A percentile compares a stretch with the other conserved stretches of the same genome.
phyloP scores from a whole-genome alignment of 2,329 filamentous ascomycete genomes.

The Verticillium albo-atrum region DNA sequence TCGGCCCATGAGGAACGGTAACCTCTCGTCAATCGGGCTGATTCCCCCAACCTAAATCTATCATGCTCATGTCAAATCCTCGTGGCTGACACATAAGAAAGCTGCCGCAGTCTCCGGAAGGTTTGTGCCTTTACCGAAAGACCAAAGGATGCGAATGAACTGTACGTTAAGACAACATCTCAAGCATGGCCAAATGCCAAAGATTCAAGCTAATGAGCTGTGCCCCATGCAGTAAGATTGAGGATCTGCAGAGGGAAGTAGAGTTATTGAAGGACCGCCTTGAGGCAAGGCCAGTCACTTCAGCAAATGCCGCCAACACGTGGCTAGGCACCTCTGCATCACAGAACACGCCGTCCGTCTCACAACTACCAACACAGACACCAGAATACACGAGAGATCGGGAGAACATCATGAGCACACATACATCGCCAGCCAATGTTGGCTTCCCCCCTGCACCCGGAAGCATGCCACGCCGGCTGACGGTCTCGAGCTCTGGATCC shows the following conservation, averaged over 20 bases:
- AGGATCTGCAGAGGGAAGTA: constrained; percentile 9
- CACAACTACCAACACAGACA: background rate
- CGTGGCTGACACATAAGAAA: constrained; percentile 4
- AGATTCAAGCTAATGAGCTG: background rate
- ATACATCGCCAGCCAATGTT: background rate
- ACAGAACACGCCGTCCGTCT: background rate
- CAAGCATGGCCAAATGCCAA: too few relatives aligned
- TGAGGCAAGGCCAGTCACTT: background rate
- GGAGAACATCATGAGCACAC: background rate
- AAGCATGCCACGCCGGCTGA: background rate
- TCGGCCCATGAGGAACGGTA: too few relatives aligned
- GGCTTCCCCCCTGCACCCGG: background rate
- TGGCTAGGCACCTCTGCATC: background rate
- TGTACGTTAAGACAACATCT: constrained; percentile 3
- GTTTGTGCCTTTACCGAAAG: constrained; percentile 16
- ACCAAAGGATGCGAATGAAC: constrained; percentile 15
- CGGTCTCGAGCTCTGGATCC: background rate
- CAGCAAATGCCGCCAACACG: background rate
- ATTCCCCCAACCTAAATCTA: too few relatives aligned
- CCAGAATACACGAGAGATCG: background rate
- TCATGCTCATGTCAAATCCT: background rate
- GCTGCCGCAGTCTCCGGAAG: constrained; percentile 16
- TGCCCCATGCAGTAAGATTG: background rate
- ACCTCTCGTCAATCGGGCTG: too few relatives aligned
- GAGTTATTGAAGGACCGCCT: constrained; percentile 9